Percentiles rank a stretch among this genome's conserved stretches.
These are phyloP conservation scores for Sphaerulina populicola DNA, from an alignment of 2,329 filamentous ascomycete species.

Conservation along the genomic window DNA sequence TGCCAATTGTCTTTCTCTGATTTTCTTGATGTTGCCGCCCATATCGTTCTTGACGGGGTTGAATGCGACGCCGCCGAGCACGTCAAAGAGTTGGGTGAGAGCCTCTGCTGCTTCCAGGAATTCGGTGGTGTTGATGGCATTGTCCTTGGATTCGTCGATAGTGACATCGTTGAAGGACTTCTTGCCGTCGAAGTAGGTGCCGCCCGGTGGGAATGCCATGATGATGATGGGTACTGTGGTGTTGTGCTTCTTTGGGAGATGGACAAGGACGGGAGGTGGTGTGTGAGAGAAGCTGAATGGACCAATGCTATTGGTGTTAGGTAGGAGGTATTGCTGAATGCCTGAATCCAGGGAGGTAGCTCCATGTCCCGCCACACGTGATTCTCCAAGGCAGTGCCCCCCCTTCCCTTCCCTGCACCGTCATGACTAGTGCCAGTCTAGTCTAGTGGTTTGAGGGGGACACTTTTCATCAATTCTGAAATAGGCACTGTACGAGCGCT, in stretches of 20 bases:
- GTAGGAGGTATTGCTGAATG: neutral
- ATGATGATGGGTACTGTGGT: neutral
- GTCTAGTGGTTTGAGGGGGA: no score
- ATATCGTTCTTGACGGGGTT: constrained; percentile 86
- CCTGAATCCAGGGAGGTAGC: neutral
- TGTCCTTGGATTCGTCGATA: constrained; percentile 61
- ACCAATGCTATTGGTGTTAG: neutral
- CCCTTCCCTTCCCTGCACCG: no score
- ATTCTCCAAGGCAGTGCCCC: no score
- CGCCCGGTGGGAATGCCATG: constrained; percentile 41
- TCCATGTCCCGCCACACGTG: neutral
- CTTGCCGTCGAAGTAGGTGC: constrained; percentile 80
- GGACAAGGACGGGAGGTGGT: neutral
- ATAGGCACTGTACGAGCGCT: no score
- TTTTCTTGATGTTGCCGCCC: constrained; percentile 90
- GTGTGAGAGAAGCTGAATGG: neutral
- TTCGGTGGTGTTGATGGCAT: constrained; percentile 70
- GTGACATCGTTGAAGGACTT: constrained; percentile 77
- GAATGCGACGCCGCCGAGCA: constrained; percentile 65
- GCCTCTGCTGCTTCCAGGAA: constrained; percentile 90
- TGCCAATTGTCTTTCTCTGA: constrained; percentile 71
- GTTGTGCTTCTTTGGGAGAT: neutral
- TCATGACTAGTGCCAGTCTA: no score
- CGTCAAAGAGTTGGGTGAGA: constrained; percentile 72
- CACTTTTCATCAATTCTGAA: no score